Base-by-base conservation (phyloP, 2,329 filamentous ascomycete species). In the Aspergillus sp. region DNA sequence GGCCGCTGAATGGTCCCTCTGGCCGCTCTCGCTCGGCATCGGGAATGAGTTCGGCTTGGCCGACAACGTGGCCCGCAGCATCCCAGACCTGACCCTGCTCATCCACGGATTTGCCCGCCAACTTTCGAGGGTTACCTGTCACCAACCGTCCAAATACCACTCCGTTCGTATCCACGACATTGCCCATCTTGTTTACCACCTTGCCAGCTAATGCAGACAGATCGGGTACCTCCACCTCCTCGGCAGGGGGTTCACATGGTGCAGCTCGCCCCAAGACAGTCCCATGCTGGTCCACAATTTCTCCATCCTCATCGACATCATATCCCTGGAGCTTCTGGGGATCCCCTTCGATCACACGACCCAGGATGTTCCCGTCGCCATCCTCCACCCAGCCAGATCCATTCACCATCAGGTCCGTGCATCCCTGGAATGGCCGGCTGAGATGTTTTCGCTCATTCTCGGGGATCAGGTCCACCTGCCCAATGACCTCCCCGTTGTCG, bases 281-380 rank as follows among this genome's bases (percentile, higher is more conserved):
- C 59, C 85, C 87, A 70, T 91, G 92, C 74, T 87, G 87, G 79
- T 94, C 91, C 58, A 90, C 81, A 32, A 96, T 87, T 59, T 95
- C 91, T 30, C 91, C 91, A 64, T 95, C 91, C 62, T 91, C 88
- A 59, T 95, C 91, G 21, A 96, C 91, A 5, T 81, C 69, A 49
- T 91, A 88, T 15, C 91, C 91, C 39, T 88, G 85, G 0, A 96
- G 83, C 52, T 82, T 80, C 82, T 92, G 92, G 38, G 83, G 74
- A 55, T 95, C 89, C 2, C 91, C 91, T 50, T 87, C 85, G 5
- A 84, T 80, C 36, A 94, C 82, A 38, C 87, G 82, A 23, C 91
- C 91, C 52, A 95, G 90, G 21, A 90, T 82, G 63, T 90, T 87
- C 41, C 89, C 91, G 83, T 96, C 83, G 83, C 89, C 74, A 86